Evolutionary conservation across 2,329 filamentous ascomycete genomes (phyloP).

Genomic region (Fusarium sp.): DNA sequence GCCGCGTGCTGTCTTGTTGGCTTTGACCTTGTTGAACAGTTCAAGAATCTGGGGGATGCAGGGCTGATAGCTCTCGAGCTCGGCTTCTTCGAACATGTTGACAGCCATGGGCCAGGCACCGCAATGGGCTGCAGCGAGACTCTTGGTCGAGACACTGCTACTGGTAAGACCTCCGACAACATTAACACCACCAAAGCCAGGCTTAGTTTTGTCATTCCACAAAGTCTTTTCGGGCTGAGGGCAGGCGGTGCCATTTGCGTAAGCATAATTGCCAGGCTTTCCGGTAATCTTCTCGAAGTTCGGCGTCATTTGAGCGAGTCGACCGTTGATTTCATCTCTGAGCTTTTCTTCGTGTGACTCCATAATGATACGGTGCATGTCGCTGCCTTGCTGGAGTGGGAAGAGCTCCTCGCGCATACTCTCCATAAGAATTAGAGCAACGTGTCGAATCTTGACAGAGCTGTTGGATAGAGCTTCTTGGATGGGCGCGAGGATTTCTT

Average conservation of each 20-base stretch:
- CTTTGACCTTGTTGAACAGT: slow-evolving; percentile 44
- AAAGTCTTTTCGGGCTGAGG: slow-evolving; percentile 27
- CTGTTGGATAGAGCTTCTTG: slow-evolving; percentile 39
- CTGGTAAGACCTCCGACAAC: slow-evolving; percentile 54
- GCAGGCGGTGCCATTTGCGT: slow-evolving; percentile 42
- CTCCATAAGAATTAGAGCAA: slow-evolving; percentile 57
- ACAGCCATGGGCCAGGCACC: slow-evolving; percentile 55
- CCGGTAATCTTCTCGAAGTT: slow-evolving; percentile 39
- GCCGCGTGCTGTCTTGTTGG: slow-evolving; percentile 16
- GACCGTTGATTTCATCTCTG: slow-evolving; percentile 46
- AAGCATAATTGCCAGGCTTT: slow-evolving; percentile 31
- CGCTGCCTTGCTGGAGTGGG: slow-evolving; percentile 54
- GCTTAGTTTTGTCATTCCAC: slow-evolving; percentile 35
- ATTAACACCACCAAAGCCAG: slow-evolving; percentile 54
- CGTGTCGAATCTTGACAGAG: slow-evolving; percentile 54
- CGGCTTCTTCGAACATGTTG: slow-evolving; percentile 56
- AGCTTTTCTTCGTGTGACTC: slow-evolving; percentile 47
- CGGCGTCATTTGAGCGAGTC: slow-evolving; percentile 46
- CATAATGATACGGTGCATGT: slow-evolving; percentile 51
- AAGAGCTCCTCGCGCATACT: slow-evolving; percentile 59
- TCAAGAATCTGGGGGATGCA: slow-evolving; percentile 55
- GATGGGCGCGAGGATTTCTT: slow-evolving; percentile 46
- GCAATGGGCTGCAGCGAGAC: slow-evolving; percentile 55
- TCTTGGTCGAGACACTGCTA: slow-evolving; percentile 58
- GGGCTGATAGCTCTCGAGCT: slow-evolving; percentile 57